Evolutionary conservation across 495 filamentous ascomycete species (phyloP).

Genomic region (Penicillium turbatum): DNA sequence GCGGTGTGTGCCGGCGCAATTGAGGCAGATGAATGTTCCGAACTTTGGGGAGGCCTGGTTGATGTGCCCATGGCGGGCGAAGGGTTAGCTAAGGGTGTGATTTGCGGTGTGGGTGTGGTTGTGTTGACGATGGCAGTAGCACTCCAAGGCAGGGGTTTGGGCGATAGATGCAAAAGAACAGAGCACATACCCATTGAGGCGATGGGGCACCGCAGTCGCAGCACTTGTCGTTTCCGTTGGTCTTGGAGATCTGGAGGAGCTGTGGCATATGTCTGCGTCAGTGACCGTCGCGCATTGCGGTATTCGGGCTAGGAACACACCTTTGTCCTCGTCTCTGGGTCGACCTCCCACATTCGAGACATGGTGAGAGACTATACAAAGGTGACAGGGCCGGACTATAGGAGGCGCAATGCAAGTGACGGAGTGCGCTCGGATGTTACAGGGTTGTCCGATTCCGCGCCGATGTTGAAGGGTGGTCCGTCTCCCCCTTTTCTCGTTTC

Average conservation of each 20-base stretch:
- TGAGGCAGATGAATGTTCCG: slow-evolving; percentile 93
- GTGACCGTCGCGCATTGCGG: slow-evolving; percentile 7
- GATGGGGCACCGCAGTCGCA: slow-evolving; percentile 92
- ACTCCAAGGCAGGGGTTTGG: neutral
- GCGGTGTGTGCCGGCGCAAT: slow-evolving; percentile 91
- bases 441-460: neutral
- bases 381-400: neutral
- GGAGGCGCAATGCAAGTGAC: neutral
- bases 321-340: slow-evolving; percentile 91
- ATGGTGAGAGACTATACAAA: slow-evolving; percentile 24
- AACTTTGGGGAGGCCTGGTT: slow-evolving; percentile 64
- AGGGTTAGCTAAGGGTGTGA: slow-evolving; percentile 2
- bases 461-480: neutral
- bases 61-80: neutral
- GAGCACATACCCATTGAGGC: slow-evolving; percentile 73
- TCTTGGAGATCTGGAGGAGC: slow-evolving; percentile 85
- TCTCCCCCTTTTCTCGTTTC: slow-evolving; percentile 1
- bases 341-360: slow-evolving; percentile 91
- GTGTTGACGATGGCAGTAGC: neutral
- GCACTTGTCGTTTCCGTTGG: slow-evolving; percentile 78
- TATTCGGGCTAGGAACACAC: slow-evolving; percentile 41
- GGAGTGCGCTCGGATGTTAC: slow-evolving; percentile 3
- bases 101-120: slow-evolving; percentile 1
- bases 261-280: slow-evolving; percentile 32
- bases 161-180: neutral